phyloP scores from a whole-genome alignment of 495 filamentous ascomycete species.

The Ramalina peruviana region DNA sequence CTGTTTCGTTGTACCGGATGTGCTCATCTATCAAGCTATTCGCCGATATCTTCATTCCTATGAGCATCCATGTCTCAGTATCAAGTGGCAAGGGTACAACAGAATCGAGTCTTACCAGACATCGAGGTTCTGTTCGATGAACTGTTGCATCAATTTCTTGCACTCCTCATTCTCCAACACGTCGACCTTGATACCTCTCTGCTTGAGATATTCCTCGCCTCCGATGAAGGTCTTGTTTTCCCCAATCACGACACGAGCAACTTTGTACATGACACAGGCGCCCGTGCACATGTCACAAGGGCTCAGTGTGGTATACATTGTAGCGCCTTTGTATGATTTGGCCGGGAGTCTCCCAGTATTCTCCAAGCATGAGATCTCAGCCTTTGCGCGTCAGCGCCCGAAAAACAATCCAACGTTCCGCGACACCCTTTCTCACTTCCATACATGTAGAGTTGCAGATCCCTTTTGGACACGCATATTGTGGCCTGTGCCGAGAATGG shows the following conservation, averaged over 20 bases:
- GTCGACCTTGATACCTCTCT: constrained; percentile 60
- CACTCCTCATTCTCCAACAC: constrained; percentile 57
- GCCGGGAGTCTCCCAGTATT: constrained; percentile 65
- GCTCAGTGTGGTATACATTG: constrained; percentile 80
- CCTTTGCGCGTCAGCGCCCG: constrained; percentile 31
- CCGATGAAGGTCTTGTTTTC: constrained; percentile 72
- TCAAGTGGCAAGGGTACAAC: constrained; percentile 7
- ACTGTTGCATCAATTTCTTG: constrained; percentile 58
- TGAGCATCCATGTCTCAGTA: constrained; percentile 5
- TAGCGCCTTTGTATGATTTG: constrained; percentile 54
- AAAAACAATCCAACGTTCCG: background rate
- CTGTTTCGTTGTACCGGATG: no score
- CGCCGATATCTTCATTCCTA: constrained; percentile 68
- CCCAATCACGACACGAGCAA: constrained; percentile 69
- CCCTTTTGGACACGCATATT: constrained; percentile 71
- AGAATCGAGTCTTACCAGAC: constrained; percentile 44
- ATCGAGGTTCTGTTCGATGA: constrained; percentile 62
- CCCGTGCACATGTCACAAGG: constrained; percentile 87
- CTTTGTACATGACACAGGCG: constrained; percentile 67
- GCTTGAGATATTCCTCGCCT: constrained; percentile 59
- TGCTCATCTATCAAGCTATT: constrained; percentile 22
- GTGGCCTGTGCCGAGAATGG: constrained; percentile 64
- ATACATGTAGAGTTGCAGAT: constrained; percentile 63
- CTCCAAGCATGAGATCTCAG: constrained; percentile 67
- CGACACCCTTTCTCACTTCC: constrained; percentile 12